A percentile compares a stretch with the other conserved stretches of the same genome.
Evolutionary conservation across 2,329 filamentous ascomycete species (phyloP).

Genomic region (Cladophialophora chaetospira): DNA sequence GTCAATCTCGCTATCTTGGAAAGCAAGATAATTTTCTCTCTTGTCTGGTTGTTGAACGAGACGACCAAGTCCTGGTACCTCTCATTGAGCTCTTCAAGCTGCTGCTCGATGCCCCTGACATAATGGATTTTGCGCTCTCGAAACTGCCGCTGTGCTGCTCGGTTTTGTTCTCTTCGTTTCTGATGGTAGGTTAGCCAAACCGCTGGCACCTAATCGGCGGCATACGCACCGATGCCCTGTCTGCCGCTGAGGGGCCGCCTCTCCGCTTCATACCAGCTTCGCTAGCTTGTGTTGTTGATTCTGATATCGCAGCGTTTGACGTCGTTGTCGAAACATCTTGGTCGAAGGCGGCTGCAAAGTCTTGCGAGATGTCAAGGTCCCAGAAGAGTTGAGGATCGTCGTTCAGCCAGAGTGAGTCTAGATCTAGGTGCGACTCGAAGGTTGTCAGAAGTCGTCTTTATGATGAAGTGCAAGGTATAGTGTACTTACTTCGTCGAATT

Average conservation of each 20-base stretch:
- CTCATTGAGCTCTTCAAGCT: not conserved
- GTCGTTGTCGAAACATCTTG: not conserved
- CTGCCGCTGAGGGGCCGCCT: not conserved
- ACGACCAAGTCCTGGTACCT: not conserved
- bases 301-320: not conserved
- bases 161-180: not conserved
- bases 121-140: not conserved
- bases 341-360: not conserved
- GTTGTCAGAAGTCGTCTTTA: no score
- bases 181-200: not conserved
- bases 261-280: no score
- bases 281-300: no score
- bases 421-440: no score
- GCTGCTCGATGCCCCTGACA: not conserved
- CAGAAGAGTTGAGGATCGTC: not conserved
- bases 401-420: not conserved
- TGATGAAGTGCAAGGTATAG: no score
- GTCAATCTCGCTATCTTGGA: not conserved
- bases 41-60: not conserved
- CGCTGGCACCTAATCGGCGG: not conserved
- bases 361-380: not conserved
- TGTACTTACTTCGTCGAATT: no score
- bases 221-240: not conserved
- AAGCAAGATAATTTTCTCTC: not conserved
- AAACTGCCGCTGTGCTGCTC: not conserved